These are phyloP conservation scores for Colletotrichum eleusines DNA, from an alignment of 2,329 filamentous ascomycete genomes.

Conservation along the genomic window DNA sequence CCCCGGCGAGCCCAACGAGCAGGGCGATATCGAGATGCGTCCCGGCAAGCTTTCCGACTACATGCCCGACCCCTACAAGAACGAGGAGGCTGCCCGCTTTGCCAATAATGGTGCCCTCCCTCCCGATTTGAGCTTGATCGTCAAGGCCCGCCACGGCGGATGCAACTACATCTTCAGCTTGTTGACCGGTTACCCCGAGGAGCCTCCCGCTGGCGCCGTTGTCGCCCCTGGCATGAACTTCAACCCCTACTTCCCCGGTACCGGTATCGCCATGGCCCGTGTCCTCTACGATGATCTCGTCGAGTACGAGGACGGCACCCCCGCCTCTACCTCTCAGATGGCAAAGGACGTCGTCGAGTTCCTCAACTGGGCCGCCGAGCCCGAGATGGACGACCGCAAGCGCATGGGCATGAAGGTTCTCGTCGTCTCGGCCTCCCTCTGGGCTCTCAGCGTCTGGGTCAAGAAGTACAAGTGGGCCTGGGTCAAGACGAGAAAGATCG, in stretches of 20 bases:
- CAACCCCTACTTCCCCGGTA: slow-evolving; percentile 99
- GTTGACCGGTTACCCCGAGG: slow-evolving; percentile 96
- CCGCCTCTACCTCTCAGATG: slow-evolving; percentile 97
- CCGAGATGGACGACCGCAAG: slow-evolving; percentile 99
- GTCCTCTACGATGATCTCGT: slow-evolving; percentile 97
- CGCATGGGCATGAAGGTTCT: slow-evolving; percentile 99
- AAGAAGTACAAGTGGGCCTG: slow-evolving; percentile 99
- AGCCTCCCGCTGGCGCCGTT: slow-evolving; percentile 88
- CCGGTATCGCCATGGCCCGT: slow-evolving; percentile 98
- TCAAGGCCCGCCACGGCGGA: slow-evolving; percentile 97
- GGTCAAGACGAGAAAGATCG: slow-evolving; percentile 94
- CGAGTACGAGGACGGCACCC: slow-evolving; percentile 97
- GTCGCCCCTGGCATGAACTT: slow-evolving; percentile 96
- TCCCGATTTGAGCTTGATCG: slow-evolving; percentile 96
- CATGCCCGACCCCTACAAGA: slow-evolving; percentile 95
- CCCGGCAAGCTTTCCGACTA: slow-evolving; percentile 99
- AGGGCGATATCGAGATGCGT: slow-evolving; percentile 98
- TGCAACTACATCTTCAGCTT: slow-evolving; percentile 99
- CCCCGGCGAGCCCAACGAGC: slow-evolving; percentile 96
- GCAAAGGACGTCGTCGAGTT: slow-evolving; percentile 99
- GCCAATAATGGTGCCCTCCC: slow-evolving; percentile 98
- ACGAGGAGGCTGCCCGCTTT: slow-evolving; percentile 97
- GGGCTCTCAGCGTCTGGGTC: slow-evolving; percentile 93
- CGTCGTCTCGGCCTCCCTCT: slow-evolving; percentile 80
- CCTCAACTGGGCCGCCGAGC: slow-evolving; percentile 98